Percentiles rank a stretch among this genome's conserved stretches.
phyloP scores from a whole-genome alignment of 1,284 basidiomycete species.

The Dichomitus squalens region DNA sequence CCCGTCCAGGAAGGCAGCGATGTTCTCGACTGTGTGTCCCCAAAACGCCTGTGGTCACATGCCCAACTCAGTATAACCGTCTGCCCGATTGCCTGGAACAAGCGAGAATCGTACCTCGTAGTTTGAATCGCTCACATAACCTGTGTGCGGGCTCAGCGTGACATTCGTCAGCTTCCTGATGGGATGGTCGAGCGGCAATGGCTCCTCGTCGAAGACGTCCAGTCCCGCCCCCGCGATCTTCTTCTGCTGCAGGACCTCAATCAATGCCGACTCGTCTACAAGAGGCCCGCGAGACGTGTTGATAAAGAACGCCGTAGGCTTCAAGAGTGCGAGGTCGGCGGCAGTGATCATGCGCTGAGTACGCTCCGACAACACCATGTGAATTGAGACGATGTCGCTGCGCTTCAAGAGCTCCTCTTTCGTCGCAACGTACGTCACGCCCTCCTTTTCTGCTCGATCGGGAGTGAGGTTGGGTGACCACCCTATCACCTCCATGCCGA shows the following conservation, averaged over 20 bases:
- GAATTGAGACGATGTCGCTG: slow-evolving; percentile 63
- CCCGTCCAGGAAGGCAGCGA: slow-evolving; percentile 47
- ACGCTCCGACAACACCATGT: slow-evolving; percentile 55
- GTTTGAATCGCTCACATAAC: slow-evolving; percentile 53
- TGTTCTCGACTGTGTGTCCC: slow-evolving; percentile 53
- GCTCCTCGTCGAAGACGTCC: slow-evolving; percentile 66
- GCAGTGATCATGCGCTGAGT: slow-evolving; percentile 51
- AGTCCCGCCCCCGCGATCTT: slow-evolving; percentile 56
- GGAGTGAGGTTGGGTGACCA: slow-evolving; percentile 69
- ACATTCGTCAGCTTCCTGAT: slow-evolving; percentile 53
- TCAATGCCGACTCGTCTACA: slow-evolving; percentile 55
- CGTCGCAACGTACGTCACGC: slow-evolving; percentile 47
- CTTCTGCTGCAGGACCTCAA: slow-evolving; percentile 50
- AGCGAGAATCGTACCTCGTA: slow-evolving; percentile 43
- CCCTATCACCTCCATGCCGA: slow-evolving; percentile 59
- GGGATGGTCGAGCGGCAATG: slow-evolving; percentile 58
- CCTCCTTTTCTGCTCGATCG: slow-evolving; percentile 53
- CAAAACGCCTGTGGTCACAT: slow-evolving; percentile 32
- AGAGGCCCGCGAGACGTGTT: slow-evolving; percentile 68
- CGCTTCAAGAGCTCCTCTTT: slow-evolving; percentile 54
- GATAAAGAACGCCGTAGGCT: slow-evolving; percentile 57
- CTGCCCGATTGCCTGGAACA: no score
- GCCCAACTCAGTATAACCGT: neutral
- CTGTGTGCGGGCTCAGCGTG: slow-evolving; percentile 62
- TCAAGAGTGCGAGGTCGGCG: slow-evolving; percentile 52